Evolutionary conservation across 495 filamentous ascomycete species (phyloP).

Genomic region (Penicillium samsonianum): DNA sequence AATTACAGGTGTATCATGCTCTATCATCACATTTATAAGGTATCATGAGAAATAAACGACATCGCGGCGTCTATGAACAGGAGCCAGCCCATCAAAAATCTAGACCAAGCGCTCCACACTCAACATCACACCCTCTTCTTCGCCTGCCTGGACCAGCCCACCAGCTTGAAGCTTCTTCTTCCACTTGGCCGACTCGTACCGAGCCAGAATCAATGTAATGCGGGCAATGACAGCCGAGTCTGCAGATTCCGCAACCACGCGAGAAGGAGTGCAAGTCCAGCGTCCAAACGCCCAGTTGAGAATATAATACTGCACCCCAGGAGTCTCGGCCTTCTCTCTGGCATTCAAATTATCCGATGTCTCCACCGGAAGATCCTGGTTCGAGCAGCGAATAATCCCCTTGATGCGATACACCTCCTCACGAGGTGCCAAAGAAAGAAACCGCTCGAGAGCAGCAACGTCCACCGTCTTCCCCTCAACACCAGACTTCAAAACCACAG

Average conservation of each 20-base stretch:
- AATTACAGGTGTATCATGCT: conserved; percentile 7
- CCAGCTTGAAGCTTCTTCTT: conserved; percentile 74
- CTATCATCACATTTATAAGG: conserved; percentile 9
- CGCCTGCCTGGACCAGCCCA: conserved; percentile 54
- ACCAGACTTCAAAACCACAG: conserved; percentile 60
- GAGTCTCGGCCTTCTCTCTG: conserved; percentile 10
- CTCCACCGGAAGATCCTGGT: conserved; percentile 54
- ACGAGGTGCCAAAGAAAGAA: conserved; percentile 72
- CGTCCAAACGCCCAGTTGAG: conserved; percentile 98
- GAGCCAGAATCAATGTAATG: conserved; percentile 82
- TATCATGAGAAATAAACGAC: conserved; percentile 12
- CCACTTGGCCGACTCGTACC: conserved; percentile 86
- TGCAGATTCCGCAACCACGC: conserved; percentile 40
- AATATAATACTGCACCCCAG: conserved; percentile 58
- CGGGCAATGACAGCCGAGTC: conserved; percentile 56
- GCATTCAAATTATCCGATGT: conserved; percentile 51
- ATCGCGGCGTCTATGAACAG: conserved; percentile 9
- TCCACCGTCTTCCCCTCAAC: conserved; percentile 54
- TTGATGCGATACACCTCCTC: conserved; percentile 97
- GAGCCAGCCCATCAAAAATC: conserved; percentile 22
- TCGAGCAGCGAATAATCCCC: conserved; percentile 65
- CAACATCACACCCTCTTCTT: conserved; percentile 30
- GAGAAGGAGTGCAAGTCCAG: conserved; percentile 79
- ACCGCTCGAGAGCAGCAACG: conserved; percentile 59
- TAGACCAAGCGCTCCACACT: conserved; percentile 44